These are phyloP conservation scores for Globisporangium splendens DNA, from an alignment of 352 stramenopile species.

Conservation along the genomic window DNA sequence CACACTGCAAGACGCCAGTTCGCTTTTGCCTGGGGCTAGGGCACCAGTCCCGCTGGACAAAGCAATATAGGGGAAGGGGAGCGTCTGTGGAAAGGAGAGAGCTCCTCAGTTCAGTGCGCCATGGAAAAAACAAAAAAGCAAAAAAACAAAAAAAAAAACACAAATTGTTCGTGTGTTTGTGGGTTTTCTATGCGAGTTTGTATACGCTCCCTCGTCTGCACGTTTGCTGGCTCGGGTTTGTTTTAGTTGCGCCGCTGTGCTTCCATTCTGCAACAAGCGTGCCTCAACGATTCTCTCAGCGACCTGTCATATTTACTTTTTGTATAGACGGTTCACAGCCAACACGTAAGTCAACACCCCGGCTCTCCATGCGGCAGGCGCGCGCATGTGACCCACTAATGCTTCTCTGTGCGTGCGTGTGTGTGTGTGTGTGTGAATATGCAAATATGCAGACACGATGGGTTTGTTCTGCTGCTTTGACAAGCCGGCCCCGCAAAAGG, in stretches of 20 bases:
- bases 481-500: constrained; percentile 1
- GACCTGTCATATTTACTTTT: not conserved
- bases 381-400: not conserved
- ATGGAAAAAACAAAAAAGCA: no score
- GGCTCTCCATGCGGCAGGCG: no score
- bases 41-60: not conserved
- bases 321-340: not conserved
- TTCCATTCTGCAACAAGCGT: not conserved
- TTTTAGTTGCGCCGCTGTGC: not conserved
- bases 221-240: not conserved
- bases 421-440: no score
- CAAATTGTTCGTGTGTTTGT: no score
- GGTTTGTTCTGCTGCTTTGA: constrained; percentile 10
- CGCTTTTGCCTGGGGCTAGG: not conserved
- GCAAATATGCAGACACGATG: constrained; percentile 2
- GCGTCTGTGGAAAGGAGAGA: not conserved
- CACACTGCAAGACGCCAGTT: not conserved
- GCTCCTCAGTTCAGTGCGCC: not conserved
- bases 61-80: not conserved
- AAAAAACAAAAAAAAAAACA: no score
- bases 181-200: no score
- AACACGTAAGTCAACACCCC: no score
- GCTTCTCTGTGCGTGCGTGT: no score
- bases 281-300: not conserved
- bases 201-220: no score